These are phyloP conservation scores for Diplodia seriata DNA, from an alignment of 2,329 filamentous ascomycete species.

Conservation along the genomic window DNA sequence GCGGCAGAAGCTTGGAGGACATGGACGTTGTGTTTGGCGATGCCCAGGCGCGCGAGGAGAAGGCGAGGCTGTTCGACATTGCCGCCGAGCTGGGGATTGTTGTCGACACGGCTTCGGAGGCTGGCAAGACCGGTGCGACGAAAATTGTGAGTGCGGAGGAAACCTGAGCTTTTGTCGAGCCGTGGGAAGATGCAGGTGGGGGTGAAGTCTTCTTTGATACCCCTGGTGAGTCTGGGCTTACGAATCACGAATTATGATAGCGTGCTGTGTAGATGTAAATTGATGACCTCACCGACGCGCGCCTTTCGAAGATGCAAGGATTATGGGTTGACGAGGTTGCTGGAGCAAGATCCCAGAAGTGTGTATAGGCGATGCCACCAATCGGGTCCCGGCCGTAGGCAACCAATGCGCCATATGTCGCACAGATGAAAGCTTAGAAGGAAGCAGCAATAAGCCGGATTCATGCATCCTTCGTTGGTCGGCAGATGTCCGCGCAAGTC, in stretches of 20 bases:
- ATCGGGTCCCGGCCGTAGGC: not conserved
- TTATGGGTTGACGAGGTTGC: not conserved
- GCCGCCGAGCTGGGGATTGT: conserved; percentile 36
- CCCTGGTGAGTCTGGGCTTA: no score
- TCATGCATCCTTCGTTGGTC: not conserved
- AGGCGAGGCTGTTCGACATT: conserved; percentile 34
- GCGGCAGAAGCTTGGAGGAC: conserved; percentile 43
- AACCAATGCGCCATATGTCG: not conserved
- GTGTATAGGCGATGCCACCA: not conserved
- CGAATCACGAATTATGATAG: no score
- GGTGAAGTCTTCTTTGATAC: no score
- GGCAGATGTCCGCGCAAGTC: not conserved
- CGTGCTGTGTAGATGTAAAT: no score
- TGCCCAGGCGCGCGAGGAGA: not conserved
- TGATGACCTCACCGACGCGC: no score
- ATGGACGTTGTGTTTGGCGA: conserved; percentile 41
- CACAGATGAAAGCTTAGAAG: not conserved
- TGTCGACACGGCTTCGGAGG: not conserved
- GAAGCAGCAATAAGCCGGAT: not conserved
- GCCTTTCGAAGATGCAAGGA: not conserved
- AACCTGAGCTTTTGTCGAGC: no score
- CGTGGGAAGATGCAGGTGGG: no score
- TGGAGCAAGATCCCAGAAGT: not conserved
- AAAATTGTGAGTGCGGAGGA: not conserved
- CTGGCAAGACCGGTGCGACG: not conserved